Evolutionary conservation across 805 yeast species (phyloP), one percentile per base, ranked within the genome.

Genomic region (Yarrowia deformans): DNA sequence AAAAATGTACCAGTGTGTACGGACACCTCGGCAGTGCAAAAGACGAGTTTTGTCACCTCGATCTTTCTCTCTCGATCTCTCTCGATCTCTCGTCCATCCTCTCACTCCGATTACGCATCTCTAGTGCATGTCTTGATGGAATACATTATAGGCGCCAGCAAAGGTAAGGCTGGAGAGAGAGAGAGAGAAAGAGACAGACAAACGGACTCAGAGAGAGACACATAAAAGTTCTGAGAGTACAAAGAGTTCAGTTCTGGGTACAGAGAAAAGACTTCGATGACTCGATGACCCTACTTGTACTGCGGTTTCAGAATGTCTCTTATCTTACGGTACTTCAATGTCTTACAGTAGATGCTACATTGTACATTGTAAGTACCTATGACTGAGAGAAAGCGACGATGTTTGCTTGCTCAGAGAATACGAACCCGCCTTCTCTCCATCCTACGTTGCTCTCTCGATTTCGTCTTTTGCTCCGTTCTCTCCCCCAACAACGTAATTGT

Each of bases 51-150:
- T 2, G 29, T 23, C 29, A 23, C 29, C 19, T 49, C 54, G 54
- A 49, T 49, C 54, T 49, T 39, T 8, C 23, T 18, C 56, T n/a
- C 10, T n/a, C 56, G 10, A 6, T 50, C 39, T 16, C 37, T 49
- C 55, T 32, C 55, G 54, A 49, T 49, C 52, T 18, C 48, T 6
- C 18, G 18, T 29, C 6, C 12, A 8, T 8, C 37, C 39, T 8
- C 54, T 10, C 14, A 8, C 58, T 35, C 58, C 45, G 56, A 50
- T 19, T 35, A 19, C 43, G 58, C 58, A 54, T 54, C 58, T 54
- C 58, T 35, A 18, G 43, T 54, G 58, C 58, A 54, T 37, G 58
- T 54, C 43, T 35, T 35, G 34, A 54, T 54, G 58, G 58, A 32
- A 18, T 54, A 54, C 58, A 54, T 52, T 34, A 35, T 37, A 35